Base-by-base conservation (phyloP, 768 basidiomycete genomes). In the Butyriboletus loyo region DNA sequence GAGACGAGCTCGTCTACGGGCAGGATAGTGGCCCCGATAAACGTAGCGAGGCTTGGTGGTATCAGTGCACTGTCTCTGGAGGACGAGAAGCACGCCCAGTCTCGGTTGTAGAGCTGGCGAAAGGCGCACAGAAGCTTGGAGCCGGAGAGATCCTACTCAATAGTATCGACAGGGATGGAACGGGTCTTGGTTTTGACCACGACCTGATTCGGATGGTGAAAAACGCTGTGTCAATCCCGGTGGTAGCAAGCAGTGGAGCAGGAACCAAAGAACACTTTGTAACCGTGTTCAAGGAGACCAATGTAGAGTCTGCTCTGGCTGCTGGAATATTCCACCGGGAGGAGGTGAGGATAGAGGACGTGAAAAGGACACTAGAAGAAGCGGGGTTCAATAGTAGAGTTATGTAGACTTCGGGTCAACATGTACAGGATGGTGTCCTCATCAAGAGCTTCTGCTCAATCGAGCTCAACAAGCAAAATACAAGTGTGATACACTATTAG, bases 251-350 rank as follows among this genome's bases (percentile, higher is more conserved):
- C 68, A 95, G 92, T 56, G 97, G 97, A 4, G 97, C 97, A 35
- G 97, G 97, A 15, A 76, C 73, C 43, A 72, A 76, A 30, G 80
- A 81, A 41, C 92, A 99, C 72, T 98, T 99, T 66, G 78, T 84
- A n/a, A 81, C 91, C 44, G 88, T 94, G 17, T 99, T 99, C 69
- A 65, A 75, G 51, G 70, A 79, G 60, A 94, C 93, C 4, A 78
- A 74, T 4, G 93, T 86, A 2, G 94, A 96, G 70, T 92, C 97
- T 40, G 97, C 89, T 2, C 72, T 99, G 51, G 97, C 97, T 10
- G 97, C 97, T 11, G 97, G 97, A 2, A 97, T 98, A 59, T 99
- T 99, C 71, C 97, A 99, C 69, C 75, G 97, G 30, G 81, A 78
- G 41, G 89, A 98, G 68, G 96, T 99, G 5, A 76, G 72, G 37